phyloP scores from a whole-genome alignment of 257 asterid species.

The Solanum okadae region DNA sequence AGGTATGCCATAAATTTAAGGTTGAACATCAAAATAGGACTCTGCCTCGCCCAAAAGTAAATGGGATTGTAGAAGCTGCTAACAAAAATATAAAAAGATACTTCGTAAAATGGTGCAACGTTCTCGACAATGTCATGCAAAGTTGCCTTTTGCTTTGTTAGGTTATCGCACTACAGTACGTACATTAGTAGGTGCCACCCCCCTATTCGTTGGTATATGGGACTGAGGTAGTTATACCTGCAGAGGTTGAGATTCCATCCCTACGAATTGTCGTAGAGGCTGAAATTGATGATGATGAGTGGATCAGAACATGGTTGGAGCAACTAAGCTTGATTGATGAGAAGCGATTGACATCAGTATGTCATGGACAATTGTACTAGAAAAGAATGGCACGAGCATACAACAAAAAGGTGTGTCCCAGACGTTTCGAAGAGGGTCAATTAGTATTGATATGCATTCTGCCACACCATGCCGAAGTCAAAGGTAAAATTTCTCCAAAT shows the following conservation, averaged over 20 bases:
- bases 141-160: background rate
- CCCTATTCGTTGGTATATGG: background rate
- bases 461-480: too few relatives aligned
- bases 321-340: too few relatives aligned
- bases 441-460: background rate
- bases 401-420: background rate
- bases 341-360: background rate
- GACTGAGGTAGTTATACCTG: background rate
- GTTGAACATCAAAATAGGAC: too few relatives aligned
- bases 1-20: background rate
- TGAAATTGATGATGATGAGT: background rate
- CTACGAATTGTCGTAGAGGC: background rate
- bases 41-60: accelerated
- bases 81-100: too few relatives aligned
- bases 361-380: background rate
- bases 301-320: too few relatives aligned
- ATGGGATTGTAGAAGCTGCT: background rate
- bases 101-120: background rate
- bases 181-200: background rate
- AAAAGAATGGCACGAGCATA: background rate
- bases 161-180: too few relatives aligned
- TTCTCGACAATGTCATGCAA: background rate
- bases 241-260: background rate
- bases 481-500: background rate
- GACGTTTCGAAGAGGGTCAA: background rate